A percentile compares a stretch with the other conserved stretches of the same genome.
These are phyloP conservation scores for Blastocystis sp. DNA, from an alignment of 352 stramenopile species.

Conservation along the genomic window DNA sequence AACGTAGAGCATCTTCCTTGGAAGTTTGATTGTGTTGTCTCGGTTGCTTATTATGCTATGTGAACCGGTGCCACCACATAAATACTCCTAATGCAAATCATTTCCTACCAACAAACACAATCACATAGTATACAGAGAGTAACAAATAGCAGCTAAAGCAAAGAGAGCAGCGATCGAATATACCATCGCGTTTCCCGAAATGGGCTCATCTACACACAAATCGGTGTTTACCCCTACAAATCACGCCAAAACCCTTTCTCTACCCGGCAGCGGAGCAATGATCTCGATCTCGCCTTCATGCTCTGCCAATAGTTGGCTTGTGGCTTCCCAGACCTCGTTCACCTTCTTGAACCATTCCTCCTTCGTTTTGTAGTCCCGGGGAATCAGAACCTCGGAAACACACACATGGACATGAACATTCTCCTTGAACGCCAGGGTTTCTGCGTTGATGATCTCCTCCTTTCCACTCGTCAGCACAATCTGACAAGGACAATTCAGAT, in stretches of 20 bases:
- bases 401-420: slow-evolving; percentile 28
- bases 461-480: slow-evolving; percentile 13
- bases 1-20: too few relatives aligned
- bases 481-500: slow-evolving; percentile 56
- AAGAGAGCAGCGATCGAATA: slow-evolving; percentile 10
- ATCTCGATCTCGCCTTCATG: slow-evolving; percentile 13
- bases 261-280: slow-evolving; percentile 25
- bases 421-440: background rate
- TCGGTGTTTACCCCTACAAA: slow-evolving; percentile 23
- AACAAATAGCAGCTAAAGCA: slow-evolving; percentile 4
- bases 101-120: background rate
- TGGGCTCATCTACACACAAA: slow-evolving; percentile 40
- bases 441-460: slow-evolving; percentile 21
- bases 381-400: slow-evolving; percentile 44
- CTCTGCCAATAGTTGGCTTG: background rate
- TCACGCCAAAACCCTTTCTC: background rate
- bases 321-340: slow-evolving; percentile 11
- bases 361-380: slow-evolving; percentile 52
- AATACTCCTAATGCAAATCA: background rate
- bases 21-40: too few relatives aligned
- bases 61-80: too few relatives aligned
- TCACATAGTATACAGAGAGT: slow-evolving; percentile 39
- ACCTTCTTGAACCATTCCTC: slow-evolving; percentile 49
- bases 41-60: too few relatives aligned
- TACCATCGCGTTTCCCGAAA: background rate